phyloP scores from a whole-genome alignment of 2,329 filamentous ascomycete species.

The Stagonosporopsis tanaceti region DNA sequence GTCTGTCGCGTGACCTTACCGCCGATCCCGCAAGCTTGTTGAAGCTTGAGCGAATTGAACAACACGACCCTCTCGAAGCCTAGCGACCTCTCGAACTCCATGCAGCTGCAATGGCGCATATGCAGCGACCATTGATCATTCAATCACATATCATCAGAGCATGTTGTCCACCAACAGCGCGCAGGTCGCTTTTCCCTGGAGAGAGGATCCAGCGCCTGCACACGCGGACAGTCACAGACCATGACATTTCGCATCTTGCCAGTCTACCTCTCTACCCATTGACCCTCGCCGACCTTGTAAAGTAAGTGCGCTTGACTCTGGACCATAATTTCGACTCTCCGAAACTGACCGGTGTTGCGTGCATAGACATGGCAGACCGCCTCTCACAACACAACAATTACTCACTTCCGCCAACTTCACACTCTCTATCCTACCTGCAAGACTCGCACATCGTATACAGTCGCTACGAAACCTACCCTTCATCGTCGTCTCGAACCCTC shows the following conservation, averaged over 20 bases:
- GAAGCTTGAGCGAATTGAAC: constrained; percentile 14
- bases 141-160: constrained; percentile 48
- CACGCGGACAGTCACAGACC: constrained; percentile 64
- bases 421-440: constrained; percentile 86
- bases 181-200: constrained; percentile 28
- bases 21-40: constrained; percentile 15
- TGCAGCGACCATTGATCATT: constrained; percentile 47
- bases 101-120: constrained; percentile 36
- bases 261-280: constrained; percentile 80
- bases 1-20: constrained; percentile 4
- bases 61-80: neutral
- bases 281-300: constrained; percentile 87
- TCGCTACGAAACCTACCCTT: constrained; percentile 92
- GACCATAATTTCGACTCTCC: neutral
- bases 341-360: constrained; percentile 23
- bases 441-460: constrained; percentile 92
- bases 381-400: constrained; percentile 79
- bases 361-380: constrained; percentile 76
- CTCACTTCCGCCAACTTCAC: constrained; percentile 95
- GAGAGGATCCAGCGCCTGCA: constrained; percentile 34
- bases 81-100: neutral
- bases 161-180: constrained; percentile 39
- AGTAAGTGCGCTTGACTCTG: constrained; percentile 59
- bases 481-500: constrained; percentile 97
- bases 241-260: constrained; percentile 81